Evolutionary conservation across 345 rosid species (phyloP).

Genomic region (Crucihimalaya himalaica): DNA sequence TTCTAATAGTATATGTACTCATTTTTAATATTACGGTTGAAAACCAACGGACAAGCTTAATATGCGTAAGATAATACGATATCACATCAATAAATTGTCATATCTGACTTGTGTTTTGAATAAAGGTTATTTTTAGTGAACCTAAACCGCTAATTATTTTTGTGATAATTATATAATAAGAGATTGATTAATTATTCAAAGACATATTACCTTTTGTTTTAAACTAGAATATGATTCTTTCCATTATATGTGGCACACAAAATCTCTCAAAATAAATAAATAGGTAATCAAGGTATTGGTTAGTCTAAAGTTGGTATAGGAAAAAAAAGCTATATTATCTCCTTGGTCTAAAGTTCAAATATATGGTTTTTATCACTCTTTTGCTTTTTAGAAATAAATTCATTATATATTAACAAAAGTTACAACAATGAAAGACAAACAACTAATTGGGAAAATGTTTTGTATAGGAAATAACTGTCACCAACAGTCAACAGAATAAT

Average conservation of each 20-base stretch:
- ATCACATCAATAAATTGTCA: conserved; percentile 42
- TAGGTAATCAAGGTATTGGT: conserved; percentile 18
- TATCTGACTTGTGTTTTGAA: conserved; percentile 26
- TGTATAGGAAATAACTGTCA: not conserved
- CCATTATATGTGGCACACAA: conserved; percentile 43
- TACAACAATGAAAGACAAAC: not conserved
- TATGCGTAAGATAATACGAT: conserved; percentile 9
- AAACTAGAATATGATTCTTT: conserved; percentile 43
- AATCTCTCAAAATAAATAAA: conserved; percentile 22
- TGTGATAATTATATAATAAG: conserved; percentile 24
- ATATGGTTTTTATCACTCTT: conserved; percentile 28
- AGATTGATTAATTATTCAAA: conserved; percentile 23
- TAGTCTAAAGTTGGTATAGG: conserved; percentile 41
- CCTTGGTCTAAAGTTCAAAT: conserved; percentile 32
- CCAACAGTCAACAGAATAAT: not conserved
- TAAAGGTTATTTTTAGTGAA: conserved; percentile 20
- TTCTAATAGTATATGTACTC: not conserved
- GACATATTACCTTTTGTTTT: conserved; percentile 29
- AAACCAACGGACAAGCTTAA: conserved; percentile 26
- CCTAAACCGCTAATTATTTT: conserved; percentile 31
- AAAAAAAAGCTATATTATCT: conserved; percentile 34
- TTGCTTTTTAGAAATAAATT: conserved; percentile 18
- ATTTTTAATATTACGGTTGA: not conserved
- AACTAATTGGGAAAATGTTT: not conserved
- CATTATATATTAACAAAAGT: not conserved